Evolutionary conservation across 208 protist genomes (phyloP), one percentile per base, ranked within the genome.

Genomic region (Leptomonas seymouri): DNA sequence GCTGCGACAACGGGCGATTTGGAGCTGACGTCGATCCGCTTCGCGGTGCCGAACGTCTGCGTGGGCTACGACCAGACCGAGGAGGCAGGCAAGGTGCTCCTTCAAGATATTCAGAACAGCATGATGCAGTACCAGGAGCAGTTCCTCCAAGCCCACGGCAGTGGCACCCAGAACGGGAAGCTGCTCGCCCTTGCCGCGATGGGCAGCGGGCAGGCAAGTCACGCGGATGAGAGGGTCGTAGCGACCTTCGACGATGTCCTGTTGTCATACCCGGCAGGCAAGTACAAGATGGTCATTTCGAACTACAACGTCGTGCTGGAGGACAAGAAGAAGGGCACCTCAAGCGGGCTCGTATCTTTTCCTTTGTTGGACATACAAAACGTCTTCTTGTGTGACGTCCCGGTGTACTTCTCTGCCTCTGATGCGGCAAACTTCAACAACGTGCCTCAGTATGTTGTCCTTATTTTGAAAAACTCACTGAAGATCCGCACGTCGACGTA

Each of bases 21-120:
- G 71, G 85, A 96, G 62, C 64, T 96, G 50, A 85, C 83, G 21
- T 88, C 86, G 3, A 67, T 94, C 8, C 86, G 89, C 59, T 94
- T 96, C 72, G 89, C 87, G 18, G 86, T 96, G 46, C 91, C 91
- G 5, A 86, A 94, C 70, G 76, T 88, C 8, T 93, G 87, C 55
- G 79, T 93, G 12, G 91, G 87, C 45, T 93, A 93, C 56, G 91
- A 96, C 25, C 82, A 93, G 65, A 92, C 87, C 21, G 89, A 96
- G 64, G 82, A 91, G 72, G 89, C 89, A 6, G 89, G 89, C 18
- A 86, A 86, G 71, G 87, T 84, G 28, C 75, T 94, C 44, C 59
- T 93, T 21, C 59, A 74, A 23, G 77, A 86, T 4, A 56, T 90
- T 2, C 91, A 94, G 50, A 66, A 71, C 18, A 70, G 63, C 44